Evolutionary conservation across 305 asterid genomes (phyloP), one percentile per base, ranked within the genome.

Genomic region (Plantago coronopus): DNA sequence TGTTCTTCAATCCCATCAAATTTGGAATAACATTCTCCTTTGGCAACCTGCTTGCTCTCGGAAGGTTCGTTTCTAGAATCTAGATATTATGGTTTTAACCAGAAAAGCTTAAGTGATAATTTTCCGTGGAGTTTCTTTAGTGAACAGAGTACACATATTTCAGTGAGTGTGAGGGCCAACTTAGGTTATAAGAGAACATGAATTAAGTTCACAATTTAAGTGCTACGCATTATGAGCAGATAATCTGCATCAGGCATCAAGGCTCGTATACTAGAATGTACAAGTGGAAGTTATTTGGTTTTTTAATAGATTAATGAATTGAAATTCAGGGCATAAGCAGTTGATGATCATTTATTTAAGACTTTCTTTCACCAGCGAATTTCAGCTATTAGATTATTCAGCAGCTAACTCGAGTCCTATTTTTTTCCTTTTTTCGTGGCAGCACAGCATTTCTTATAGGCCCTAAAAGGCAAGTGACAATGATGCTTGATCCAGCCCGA

Each of bases 391-490:
- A 14, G n/a, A 44, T 31, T 25, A 23, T 47, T 62, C 48, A 20
- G 62, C 59, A 71, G 68, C 80, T 80, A 68, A 83, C 46, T 66
- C 53, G 37, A 61, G 51, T 55, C 13, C 40, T 34, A 6, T 34
- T 34, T 34, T 34, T 7, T 56, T n/a, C n/a, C n/a, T n/a, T 37
- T 74, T 69, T 71, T 53, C 72, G 78, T 83, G 89, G 81, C 98
- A 91, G 98, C 95, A 91, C 98, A 88, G 95, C 83, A 67, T 91
- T 91, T 72, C 96, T 91, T 47, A 88, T 91, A 69, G 98, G 98
- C 68, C 96, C 98, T 68, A 86, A 84, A 81, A 76, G 96, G 71
- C 98, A 91, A 80, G 79, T 78, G 67, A 76, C 96, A 22, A 83
- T 91, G 98, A 91, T 91, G 98, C 88, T 91, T 60, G 98, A 91